Evolutionary conservation across 768 basidiomycete genomes (phyloP).

Genomic region (Tulasnella sp.): DNA sequence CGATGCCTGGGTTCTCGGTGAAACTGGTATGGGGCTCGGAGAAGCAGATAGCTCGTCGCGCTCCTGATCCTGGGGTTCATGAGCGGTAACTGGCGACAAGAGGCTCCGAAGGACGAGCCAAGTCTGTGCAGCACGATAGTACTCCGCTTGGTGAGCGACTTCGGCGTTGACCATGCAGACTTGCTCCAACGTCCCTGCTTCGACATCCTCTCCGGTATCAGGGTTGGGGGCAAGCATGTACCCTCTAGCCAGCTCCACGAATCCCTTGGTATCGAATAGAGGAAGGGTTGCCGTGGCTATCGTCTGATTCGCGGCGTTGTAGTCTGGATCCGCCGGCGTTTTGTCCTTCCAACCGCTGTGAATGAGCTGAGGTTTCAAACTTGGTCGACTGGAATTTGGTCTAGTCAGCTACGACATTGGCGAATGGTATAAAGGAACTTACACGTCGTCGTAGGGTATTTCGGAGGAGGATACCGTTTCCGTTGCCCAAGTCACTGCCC

Average conservation of each 20-base stretch:
- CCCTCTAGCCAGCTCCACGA: constrained; percentile 53
- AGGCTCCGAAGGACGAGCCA: constrained; percentile 52
- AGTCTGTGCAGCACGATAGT: constrained; percentile 49
- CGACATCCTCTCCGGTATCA: constrained; percentile 50
- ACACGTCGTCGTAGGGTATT: constrained; percentile 77
- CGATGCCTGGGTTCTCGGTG: constrained; percentile 7
- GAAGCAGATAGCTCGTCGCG: neutral
- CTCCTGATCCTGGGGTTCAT: neutral
- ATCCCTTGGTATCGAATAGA: constrained; percentile 40
- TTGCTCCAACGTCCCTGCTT: constrained; percentile 32
- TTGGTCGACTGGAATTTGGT: neutral
- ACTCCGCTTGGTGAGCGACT: constrained; percentile 54
- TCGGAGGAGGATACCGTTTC: constrained; percentile 51
- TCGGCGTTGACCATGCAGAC: constrained; percentile 26
- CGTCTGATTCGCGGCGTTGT: constrained; percentile 46
- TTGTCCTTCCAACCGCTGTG: constrained; percentile 37
- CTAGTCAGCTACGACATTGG: neutral
- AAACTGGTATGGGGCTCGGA: neutral
- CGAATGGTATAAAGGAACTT: constrained; percentile 27
- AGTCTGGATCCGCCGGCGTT: constrained; percentile 50
- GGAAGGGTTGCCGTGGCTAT: constrained; percentile 43
- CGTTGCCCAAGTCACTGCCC: constrained; percentile 58
- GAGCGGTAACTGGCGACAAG: neutral
- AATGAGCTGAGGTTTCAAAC: neutral
- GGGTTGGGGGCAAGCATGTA: constrained; percentile 44